Base-by-base conservation (phyloP, 2,329 filamentous ascomycete species). In the Rutstroemia sydowiana region DNA sequence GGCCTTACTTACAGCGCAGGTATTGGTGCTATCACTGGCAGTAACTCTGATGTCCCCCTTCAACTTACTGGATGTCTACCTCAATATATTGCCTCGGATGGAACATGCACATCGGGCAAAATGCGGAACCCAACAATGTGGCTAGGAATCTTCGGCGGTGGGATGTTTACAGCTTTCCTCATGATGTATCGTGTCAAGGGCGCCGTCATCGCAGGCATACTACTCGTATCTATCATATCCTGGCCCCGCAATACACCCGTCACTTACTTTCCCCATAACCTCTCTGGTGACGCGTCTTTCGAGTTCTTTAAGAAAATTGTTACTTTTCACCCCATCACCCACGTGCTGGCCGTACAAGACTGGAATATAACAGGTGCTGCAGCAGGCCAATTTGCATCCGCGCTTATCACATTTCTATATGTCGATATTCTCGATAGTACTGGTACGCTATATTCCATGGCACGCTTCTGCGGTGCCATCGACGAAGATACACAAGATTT, bases 281-380 rank as follows among this genome's bases (percentile, higher is more conserved):
- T 74, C 0, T 67, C 84, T 2, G 89, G 89, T 37, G 74, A 91
- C 66, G 76, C 76, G 61, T 73, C 73, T 37, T 95, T 95, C 68
- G 75, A 91, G 62, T 95, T 95, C 70, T 95, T 95, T 78, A 89
- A 87, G 68, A 78, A 89, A 66, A 87, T 95, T 2, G 88, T 92
- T 39, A 82, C 84, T 21, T 93, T 95, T 73, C 88, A 92, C 65
- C 78, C 81, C 5, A 95, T 95, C 65, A 66, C 76, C 55, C 76
- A 78, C 45, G 83, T 79, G 4, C 75, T 95, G 13, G 77, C 75
- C 31, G 88, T 84, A 1, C 86, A 89, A 64, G 72, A 88, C 52
- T 95, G 87, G 84, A 72, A 86, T 60, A 73, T 95, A 21, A 71
- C 75, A 8, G 88, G 57, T n/a, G 74, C 74, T 4, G 82, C 88